These are phyloP conservation scores for Gyrodon lividus DNA, from an alignment of 768 basidiomycete genomes.

Conservation along the genomic window DNA sequence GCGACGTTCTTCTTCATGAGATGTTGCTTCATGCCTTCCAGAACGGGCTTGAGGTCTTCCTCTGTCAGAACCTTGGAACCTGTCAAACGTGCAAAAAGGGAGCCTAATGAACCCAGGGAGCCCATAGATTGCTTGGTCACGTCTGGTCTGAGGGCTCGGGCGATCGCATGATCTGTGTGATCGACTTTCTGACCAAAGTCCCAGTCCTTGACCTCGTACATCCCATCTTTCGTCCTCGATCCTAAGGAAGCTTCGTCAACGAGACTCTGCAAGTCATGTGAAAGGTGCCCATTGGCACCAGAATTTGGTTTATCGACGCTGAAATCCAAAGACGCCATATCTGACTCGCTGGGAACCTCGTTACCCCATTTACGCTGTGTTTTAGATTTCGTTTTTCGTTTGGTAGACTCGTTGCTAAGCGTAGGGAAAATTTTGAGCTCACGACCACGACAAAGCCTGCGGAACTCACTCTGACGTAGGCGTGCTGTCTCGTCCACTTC, in stretches of 20 bases:
- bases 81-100: slow-evolving; percentile 81
- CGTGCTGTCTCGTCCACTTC: slow-evolving; percentile 59
- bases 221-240: slow-evolving; percentile 66
- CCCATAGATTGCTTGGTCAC: slow-evolving; percentile 37
- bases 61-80: slow-evolving; percentile 82
- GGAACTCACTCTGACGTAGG: slow-evolving; percentile 68
- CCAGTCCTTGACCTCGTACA: slow-evolving; percentile 83
- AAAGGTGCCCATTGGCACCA: slow-evolving; percentile 25
- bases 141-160: slow-evolving; percentile 53
- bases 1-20: slow-evolving; percentile 99
- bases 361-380: slow-evolving; percentile 91
- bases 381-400: slow-evolving; percentile 66
- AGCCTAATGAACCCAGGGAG: slow-evolving; percentile 66
- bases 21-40: slow-evolving; percentile 96
- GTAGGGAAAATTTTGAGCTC: not conserved
- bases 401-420: slow-evolving; percentile 63
- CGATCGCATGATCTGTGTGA: slow-evolving; percentile 52
- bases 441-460: not conserved
- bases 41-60: slow-evolving; percentile 80
- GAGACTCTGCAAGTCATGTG: slow-evolving; percentile 57
- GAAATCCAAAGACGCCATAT: slow-evolving; percentile 94
- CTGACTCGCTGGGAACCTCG: slow-evolving; percentile 71
- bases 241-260: slow-evolving; percentile 77
- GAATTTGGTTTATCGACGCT: slow-evolving; percentile 56
- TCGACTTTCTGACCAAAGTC: slow-evolving; percentile 57